Conservation (phyloP, 148 eudicot genomes). For the Silene uniflora region DNA sequence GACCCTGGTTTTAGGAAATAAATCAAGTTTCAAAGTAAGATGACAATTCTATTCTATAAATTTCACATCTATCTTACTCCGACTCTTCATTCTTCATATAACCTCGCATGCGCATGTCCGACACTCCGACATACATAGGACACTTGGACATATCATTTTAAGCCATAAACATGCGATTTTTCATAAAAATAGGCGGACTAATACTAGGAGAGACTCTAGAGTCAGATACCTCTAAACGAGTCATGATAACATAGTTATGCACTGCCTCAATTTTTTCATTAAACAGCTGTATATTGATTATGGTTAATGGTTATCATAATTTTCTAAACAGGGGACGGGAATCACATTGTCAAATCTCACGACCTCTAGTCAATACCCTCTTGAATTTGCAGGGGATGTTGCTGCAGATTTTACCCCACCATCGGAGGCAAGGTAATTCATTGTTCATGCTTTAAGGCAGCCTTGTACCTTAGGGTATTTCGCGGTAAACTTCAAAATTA, state of each 20-base stretch:
- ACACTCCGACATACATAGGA: not conserved
- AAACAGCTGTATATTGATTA: slow-evolving; percentile 1
- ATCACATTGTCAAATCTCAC: slow-evolving; percentile 50
- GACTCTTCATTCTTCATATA: not conserved
- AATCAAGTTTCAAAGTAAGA: slow-evolving; percentile 38
- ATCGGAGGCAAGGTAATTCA: slow-evolving; percentile 55
- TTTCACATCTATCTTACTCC: not conserved
- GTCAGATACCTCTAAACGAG: too few relatives aligned
- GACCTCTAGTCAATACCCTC: slow-evolving; percentile 36
- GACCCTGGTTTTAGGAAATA: slow-evolving; percentile 44
- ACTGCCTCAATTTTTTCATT: not conserved
- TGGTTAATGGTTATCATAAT: not conserved
- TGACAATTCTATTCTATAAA: not conserved
- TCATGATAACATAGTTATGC: not conserved
- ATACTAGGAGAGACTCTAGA: not conserved
- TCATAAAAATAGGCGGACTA: not conserved
- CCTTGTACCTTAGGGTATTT: not conserved
- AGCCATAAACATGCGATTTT: not conserved
- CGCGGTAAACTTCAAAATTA: not conserved
- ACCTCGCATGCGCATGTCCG: not conserved
- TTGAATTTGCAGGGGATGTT: slow-evolving; percentile 48
- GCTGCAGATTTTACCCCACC: slow-evolving; percentile 46
- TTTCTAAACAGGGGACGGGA: slow-evolving; percentile 45
- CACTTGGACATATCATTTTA: not conserved
- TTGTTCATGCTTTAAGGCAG: not conserved